A percentile compares a stretch with the other conserved stretches of the same genome.
phyloP scores from a whole-genome alignment of 148 eudicot genomes.

The Persicaria tinctoria region DNA sequence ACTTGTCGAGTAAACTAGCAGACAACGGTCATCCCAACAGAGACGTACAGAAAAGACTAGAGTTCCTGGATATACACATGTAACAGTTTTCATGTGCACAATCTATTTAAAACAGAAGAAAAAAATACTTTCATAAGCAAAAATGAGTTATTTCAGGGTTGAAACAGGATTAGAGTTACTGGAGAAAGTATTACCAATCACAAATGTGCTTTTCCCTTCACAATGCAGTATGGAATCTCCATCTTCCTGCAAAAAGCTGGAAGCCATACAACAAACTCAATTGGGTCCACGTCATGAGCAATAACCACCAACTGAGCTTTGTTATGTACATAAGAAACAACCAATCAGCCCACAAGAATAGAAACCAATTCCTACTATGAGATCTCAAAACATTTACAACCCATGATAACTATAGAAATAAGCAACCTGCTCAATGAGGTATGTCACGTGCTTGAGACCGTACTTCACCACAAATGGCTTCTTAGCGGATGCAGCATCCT shows the following conservation, averaged over 20 bases:
- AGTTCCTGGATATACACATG: too few relatives aligned
- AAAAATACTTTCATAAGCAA: too few relatives aligned
- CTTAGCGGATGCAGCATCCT: slow-evolving; percentile 33
- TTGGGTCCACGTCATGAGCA: slow-evolving; percentile 56
- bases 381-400: background rate
- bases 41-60: too few relatives aligned
- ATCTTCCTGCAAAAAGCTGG: too few relatives aligned
- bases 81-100: too few relatives aligned
- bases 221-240: too few relatives aligned
- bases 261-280: slow-evolving; percentile 35
- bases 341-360: background rate
- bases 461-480: slow-evolving; percentile 55
- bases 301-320: slow-evolving; percentile 60
- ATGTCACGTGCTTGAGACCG: slow-evolving; percentile 51
- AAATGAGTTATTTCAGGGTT: too few relatives aligned
- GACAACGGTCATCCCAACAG: background rate
- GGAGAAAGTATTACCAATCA: too few relatives aligned
- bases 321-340: slow-evolving; percentile 19
- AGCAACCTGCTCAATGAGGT: slow-evolving; percentile 43
- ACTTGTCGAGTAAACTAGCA: background rate
- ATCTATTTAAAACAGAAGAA: too few relatives aligned
- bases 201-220: too few relatives aligned
- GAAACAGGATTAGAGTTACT: too few relatives aligned
- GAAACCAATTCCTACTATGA: too few relatives aligned
- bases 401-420: background rate